Conservation (phyloP, 164 flowering plant species). For the Malania oleifera region DNA sequence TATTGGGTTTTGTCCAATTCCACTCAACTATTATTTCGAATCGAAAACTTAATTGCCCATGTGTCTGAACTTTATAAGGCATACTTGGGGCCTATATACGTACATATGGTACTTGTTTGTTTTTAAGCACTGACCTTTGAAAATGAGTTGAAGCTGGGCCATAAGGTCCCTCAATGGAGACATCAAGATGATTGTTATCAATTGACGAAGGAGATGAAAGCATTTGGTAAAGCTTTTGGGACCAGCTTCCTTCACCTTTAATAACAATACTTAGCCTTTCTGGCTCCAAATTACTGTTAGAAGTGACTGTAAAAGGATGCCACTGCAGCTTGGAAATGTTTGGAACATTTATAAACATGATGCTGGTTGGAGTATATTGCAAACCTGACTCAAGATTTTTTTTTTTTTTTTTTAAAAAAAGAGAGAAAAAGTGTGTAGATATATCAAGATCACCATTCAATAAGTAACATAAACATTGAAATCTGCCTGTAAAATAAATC, state of each 20-base stretch:
- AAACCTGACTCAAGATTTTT: neutral
- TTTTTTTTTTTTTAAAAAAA: too few species aligned
- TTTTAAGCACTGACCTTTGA: slow-evolving; percentile 39
- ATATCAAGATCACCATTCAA: too few species aligned
- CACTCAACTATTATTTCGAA: too few species aligned
- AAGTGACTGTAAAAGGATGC: slow-evolving; percentile 65
- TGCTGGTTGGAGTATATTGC: neutral
- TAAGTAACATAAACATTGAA: neutral
- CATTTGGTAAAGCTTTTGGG: slow-evolving; percentile 34
- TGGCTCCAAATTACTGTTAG: slow-evolving; percentile 43
- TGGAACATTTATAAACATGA: slow-evolving; percentile 46
- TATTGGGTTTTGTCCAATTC: too few species aligned
- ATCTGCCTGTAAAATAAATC: neutral
- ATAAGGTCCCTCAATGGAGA: slow-evolving; percentile 84
- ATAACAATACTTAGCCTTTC: slow-evolving; percentile 43
- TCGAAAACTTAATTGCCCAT: too few species aligned
- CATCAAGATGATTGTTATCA: slow-evolving; percentile 53
- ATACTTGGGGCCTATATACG: too few species aligned
- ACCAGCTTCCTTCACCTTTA: slow-evolving; percentile 54
- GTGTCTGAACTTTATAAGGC: too few species aligned
- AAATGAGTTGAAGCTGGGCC: slow-evolving; percentile 65
- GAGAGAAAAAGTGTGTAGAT: too few species aligned
- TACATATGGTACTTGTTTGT: slow-evolving; percentile 5
- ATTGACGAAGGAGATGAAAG: slow-evolving; percentile 45
- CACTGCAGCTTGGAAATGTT: slow-evolving; percentile 58